Conservation (phyloP, 441 rosid species). For the Arabidopsis hybrid region DNA sequence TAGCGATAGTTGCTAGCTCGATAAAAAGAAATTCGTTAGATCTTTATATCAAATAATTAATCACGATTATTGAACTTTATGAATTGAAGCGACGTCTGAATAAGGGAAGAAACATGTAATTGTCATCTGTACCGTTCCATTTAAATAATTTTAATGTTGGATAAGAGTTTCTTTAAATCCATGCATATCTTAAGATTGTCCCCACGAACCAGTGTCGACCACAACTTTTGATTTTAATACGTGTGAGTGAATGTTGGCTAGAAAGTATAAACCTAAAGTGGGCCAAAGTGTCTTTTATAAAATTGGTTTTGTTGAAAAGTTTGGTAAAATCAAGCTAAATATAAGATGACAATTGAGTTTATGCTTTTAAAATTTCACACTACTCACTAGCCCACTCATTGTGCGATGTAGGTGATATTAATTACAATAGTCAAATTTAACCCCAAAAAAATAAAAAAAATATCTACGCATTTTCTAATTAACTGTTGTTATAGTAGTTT, state of each 20-base stretch:
- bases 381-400: slow-evolving; percentile 30
- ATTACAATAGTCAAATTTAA: neutral
- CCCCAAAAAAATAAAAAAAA: neutral
- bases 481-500: neutral
- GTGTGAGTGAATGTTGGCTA: slow-evolving; percentile 26
- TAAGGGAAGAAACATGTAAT: slow-evolving; percentile 16
- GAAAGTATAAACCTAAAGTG: slow-evolving; percentile 34
- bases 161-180: slow-evolving; percentile 23
- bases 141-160: slow-evolving; percentile 13
- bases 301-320: slow-evolving; percentile 23
- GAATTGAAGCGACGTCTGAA: neutral
- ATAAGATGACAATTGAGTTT: slow-evolving; percentile 29
- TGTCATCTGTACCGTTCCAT: neutral
- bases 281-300: slow-evolving; percentile 34
- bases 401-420: neutral
- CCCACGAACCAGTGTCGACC: slow-evolving; percentile 38
- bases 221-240: slow-evolving; percentile 31
- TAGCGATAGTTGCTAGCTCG: slow-evolving; percentile 12
- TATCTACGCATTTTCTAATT: neutral
- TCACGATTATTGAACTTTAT: slow-evolving; percentile 3
- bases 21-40: neutral
- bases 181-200: slow-evolving; percentile 38
- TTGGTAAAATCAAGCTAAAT: slow-evolving; percentile 38
- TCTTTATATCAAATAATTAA: neutral
- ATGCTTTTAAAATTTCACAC: slow-evolving; percentile 6